phyloP scores from a whole-genome alignment of 371 early-diverging fungal genomes.

The Batrachochytrium dendrobatidis region DNA sequence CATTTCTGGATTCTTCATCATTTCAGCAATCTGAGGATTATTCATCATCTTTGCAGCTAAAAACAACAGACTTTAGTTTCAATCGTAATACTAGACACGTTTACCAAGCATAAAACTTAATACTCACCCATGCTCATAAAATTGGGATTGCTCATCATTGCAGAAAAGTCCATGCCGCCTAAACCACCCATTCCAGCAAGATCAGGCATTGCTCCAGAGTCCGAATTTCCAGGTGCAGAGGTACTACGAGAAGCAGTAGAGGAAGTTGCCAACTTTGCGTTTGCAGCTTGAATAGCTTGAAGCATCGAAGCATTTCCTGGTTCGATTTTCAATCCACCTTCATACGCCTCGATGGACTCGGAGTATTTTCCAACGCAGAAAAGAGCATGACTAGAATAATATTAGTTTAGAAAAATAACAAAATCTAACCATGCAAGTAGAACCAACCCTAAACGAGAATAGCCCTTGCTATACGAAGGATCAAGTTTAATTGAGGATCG shows the following conservation, averaged over 20 bases:
- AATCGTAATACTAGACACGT: too few relatives aligned
- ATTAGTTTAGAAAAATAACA: not conserved
- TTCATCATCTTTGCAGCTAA: constrained; percentile 84
- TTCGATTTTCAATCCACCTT: constrained; percentile 83
- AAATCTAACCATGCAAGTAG: not conserved
- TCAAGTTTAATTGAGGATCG: constrained; percentile 75
- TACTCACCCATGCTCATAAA: constrained; percentile 74
- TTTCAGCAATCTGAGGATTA: constrained; percentile 72
- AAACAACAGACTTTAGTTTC: too few relatives aligned
- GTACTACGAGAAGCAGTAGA: constrained; percentile 39
- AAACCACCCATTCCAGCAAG: constrained; percentile 19
- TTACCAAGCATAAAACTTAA: too few relatives aligned
- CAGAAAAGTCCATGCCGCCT: constrained; percentile 54
- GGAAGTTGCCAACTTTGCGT: constrained; percentile 35
- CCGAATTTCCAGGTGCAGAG: constrained; percentile 26
- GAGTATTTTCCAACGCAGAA: constrained; percentile 74
- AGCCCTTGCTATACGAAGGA: constrained; percentile 84
- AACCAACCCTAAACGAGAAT: constrained; percentile 81
- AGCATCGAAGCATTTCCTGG: constrained; percentile 66
- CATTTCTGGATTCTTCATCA: constrained; percentile 86
- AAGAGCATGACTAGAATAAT: constrained; percentile 63
- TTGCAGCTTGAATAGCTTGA: constrained; percentile 33
- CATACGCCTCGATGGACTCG: constrained; percentile 85
- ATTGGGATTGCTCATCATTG: constrained; percentile 82
- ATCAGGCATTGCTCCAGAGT: constrained; percentile 58